These are phyloP conservation scores for Sporothrix schenckii DNA, from an alignment of 2,329 filamentous ascomycete genomes.

Conservation along the genomic window DNA sequence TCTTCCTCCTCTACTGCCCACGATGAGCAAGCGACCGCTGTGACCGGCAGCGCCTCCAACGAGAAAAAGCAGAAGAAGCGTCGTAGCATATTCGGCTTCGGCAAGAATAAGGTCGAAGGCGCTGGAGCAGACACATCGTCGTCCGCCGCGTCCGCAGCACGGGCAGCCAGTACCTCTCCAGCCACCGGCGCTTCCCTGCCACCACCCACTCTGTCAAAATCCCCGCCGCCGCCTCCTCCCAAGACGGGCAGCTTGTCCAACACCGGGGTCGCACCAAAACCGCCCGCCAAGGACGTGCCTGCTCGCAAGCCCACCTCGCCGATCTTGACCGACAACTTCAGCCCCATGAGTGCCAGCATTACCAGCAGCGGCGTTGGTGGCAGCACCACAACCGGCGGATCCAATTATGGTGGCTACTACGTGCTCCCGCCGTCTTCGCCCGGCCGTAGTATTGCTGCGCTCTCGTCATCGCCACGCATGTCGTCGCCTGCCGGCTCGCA, in stretches of 20 bases:
- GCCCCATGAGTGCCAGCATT: constrained; percentile 49
- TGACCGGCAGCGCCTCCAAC: constrained; percentile 36
- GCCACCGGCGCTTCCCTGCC: constrained; percentile 27
- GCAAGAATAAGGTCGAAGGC: constrained; percentile 49
- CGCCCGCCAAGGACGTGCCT: constrained; percentile 42
- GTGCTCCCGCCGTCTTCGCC: constrained; percentile 66
- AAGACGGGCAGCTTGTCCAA: constrained; percentile 40
- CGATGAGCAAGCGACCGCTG: not conserved
- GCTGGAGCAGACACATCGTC: not conserved
- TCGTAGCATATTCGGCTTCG: constrained; percentile 41
- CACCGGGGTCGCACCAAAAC: constrained; percentile 33
- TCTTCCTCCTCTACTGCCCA: constrained; percentile 30
- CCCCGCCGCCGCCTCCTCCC: constrained; percentile 42
- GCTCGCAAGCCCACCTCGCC: constrained; percentile 44
- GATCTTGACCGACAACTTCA: constrained; percentile 42
- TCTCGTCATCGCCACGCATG: constrained; percentile 72
- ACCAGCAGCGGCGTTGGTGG: constrained; percentile 44
- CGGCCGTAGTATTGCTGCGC: constrained; percentile 51
- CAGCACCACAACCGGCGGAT: constrained; percentile 36
- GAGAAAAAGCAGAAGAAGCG: constrained; percentile 44
- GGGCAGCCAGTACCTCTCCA: constrained; percentile 24
- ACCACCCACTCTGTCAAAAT: constrained; percentile 29
- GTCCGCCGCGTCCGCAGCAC: not conserved
- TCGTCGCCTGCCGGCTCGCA: constrained; percentile 76
- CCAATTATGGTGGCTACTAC: constrained; percentile 41